Percentiles rank a stretch among this genome's conserved stretches.
phyloP scores from a whole-genome alignment of 2,329 filamentous ascomycete genomes.

The Aspergillus piperis region DNA sequence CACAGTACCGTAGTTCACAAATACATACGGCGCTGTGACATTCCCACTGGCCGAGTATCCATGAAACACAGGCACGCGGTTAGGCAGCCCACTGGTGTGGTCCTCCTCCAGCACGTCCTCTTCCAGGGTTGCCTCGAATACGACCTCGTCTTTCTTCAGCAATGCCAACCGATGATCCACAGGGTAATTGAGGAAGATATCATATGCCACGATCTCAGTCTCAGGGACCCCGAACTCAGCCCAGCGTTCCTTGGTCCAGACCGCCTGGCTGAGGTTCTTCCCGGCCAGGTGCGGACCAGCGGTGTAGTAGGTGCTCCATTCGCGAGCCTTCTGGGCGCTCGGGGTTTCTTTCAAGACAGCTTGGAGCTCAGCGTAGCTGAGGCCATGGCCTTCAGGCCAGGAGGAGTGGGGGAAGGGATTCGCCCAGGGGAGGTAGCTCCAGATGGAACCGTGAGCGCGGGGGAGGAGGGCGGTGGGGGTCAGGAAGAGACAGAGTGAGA shows the following conservation, averaged over 20 bases:
- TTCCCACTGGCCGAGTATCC: slow-evolving; percentile 93
- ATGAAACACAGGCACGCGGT: slow-evolving; percentile 86
- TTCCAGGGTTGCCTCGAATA: slow-evolving; percentile 77
- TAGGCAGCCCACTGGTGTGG: slow-evolving; percentile 68
- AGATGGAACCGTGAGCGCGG: slow-evolving; percentile 39
- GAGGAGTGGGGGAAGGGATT: slow-evolving; percentile 38
- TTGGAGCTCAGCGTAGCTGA: slow-evolving; percentile 58
- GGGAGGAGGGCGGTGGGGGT: slow-evolving; percentile 43
- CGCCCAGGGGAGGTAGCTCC: slow-evolving; percentile 45
- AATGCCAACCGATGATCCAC: slow-evolving; percentile 69
- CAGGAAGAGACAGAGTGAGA: slow-evolving; percentile 45
- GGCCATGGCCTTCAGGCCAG: slow-evolving; percentile 48
- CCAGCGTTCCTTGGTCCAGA: slow-evolving; percentile 76
- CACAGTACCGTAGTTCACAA: slow-evolving; percentile 87
- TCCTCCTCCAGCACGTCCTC: slow-evolving; percentile 87
- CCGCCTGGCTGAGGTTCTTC: slow-evolving; percentile 73
- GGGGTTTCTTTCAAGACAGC: slow-evolving; percentile 58
- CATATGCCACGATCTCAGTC: slow-evolving; percentile 65
- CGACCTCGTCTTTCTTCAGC: slow-evolving; percentile 61
- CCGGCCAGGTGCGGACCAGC: slow-evolving; percentile 74
- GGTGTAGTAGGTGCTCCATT: slow-evolving; percentile 80
- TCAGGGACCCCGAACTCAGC: slow-evolving; percentile 66
- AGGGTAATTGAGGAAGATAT: slow-evolving; percentile 78
- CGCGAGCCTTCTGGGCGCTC: slow-evolving; percentile 57
- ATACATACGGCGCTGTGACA: slow-evolving; percentile 83